Evolutionary conservation across 2,329 filamentous ascomycete species (phyloP).

Genomic region (Xylariales sp.): DNA sequence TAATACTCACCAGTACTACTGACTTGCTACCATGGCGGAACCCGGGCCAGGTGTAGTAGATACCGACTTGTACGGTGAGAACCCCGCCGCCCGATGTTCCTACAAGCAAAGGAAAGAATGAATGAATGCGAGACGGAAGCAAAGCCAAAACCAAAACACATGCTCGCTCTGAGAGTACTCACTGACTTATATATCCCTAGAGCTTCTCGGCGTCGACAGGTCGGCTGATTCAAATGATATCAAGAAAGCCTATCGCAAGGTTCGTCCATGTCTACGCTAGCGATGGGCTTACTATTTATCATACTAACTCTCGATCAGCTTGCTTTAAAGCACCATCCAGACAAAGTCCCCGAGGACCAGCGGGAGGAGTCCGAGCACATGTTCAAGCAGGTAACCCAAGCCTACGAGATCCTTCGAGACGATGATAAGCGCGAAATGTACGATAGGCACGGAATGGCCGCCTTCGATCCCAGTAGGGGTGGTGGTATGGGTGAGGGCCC

Average conservation of each 20-base stretch:
- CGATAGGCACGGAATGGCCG: slow-evolving; percentile 94
- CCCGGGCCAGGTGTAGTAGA: slow-evolving; percentile 41
- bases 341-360: slow-evolving; percentile 91
- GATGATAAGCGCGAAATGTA: slow-evolving; percentile 93
- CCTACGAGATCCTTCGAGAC: slow-evolving; percentile 97
- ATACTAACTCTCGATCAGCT: slow-evolving; percentile 65
- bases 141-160: neutral
- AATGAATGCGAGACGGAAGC: too few species aligned
- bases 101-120: neutral
- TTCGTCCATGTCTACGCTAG: slow-evolving; percentile 51
- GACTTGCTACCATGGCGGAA: slow-evolving; percentile 44
- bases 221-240: slow-evolving; percentile 81
- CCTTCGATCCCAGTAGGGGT: slow-evolving; percentile 82
- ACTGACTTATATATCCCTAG: slow-evolving; percentile 59
- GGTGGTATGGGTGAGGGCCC: slow-evolving; percentile 74
- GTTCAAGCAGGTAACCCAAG: slow-evolving; percentile 93
- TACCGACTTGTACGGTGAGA: slow-evolving; percentile 67
- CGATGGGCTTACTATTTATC: neutral
- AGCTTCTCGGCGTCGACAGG: slow-evolving; percentile 80
- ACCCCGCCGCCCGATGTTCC: neutral
- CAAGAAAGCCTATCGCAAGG: slow-evolving; percentile 97
- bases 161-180: neutral
- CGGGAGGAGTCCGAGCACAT: slow-evolving; percentile 86
- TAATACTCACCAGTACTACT: slow-evolving; percentile 19
- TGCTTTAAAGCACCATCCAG: slow-evolving; percentile 88